phyloP scores from a whole-genome alignment of 257 asterid species.

The Solanum boliviense region DNA sequence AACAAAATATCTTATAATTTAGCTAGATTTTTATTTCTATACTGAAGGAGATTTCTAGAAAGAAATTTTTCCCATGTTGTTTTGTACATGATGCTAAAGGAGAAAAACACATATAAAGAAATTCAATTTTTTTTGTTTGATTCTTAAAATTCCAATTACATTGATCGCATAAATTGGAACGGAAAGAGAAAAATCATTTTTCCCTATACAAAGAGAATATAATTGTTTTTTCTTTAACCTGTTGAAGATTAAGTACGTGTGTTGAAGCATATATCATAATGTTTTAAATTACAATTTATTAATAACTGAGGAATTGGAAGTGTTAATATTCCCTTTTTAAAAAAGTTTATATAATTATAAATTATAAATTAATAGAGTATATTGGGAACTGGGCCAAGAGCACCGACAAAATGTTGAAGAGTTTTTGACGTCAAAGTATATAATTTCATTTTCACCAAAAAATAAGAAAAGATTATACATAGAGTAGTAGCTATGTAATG shows the following conservation, averaged over 20 bases:
- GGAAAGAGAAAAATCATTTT: not conserved
- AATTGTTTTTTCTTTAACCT: not conserved
- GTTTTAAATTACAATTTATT: not conserved
- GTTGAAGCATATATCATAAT: not conserved
- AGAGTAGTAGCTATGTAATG: not conserved
- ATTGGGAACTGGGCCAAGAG: not conserved
- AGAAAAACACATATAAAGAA: not conserved
- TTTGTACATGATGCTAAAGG: too few species aligned
- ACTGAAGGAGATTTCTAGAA: too few species aligned
- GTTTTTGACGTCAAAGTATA: not conserved
- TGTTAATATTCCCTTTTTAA: not conserved
- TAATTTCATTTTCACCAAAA: conserved; percentile 13
- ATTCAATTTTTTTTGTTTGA: too few species aligned
- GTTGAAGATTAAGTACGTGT: not conserved
- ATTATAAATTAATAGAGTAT: not conserved
- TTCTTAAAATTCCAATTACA: too few species aligned
- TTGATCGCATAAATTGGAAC: too few species aligned
- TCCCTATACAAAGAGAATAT: not conserved
- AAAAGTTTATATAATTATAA: too few species aligned
- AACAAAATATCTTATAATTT: not conserved
- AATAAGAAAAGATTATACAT: not conserved
- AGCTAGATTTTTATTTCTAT: too few species aligned
- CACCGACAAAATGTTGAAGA: not conserved
- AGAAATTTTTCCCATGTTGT: too few species aligned
- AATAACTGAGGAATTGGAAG: not conserved